Evolutionary conservation across 148 eudicot genomes (phyloP), one percentile per base, ranked within the genome.

Genomic region (Rhododendron kiyosumense): DNA sequence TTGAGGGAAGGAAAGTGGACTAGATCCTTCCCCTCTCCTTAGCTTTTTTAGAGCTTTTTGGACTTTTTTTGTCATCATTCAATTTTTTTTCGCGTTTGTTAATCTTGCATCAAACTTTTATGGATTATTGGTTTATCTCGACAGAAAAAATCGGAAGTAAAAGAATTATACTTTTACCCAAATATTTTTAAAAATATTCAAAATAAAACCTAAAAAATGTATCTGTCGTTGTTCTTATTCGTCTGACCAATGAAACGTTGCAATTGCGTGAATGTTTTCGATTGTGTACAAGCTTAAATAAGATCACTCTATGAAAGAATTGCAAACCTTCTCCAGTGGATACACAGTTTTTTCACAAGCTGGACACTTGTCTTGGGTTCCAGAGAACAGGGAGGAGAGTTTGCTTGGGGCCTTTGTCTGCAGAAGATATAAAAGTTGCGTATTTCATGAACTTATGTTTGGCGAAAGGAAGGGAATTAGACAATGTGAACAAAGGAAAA

Each of bases 341-440:
- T 96, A 96, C 22, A 94, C 98, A 17, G 98, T 96, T 86, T 96
- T 94, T 82, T 86, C 81, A 83, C 98, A 96, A 83, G 92, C 86
- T 51, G 95, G 86, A 83, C 98, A 96, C 88, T 96, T 96, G 77
- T 96, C 98, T 89, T 88, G 94, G 48, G 98, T 96, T 61, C 98
- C 98, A 88, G 89, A 91, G 88, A 96, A 96, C 81, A 94, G 12
- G 41, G 94, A 89, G 2, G 98, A 93, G 82, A 93, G 81, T 49
- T 91, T 96, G 94, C 89, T 96, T 30, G 98, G 96, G 30, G 88
- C 76, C 89, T 78, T 93, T 30, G 79, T 88, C 94, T 94, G 90
- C 75, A 86, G 46, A 73, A 30, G 18, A 69, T 8, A 24, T 17
- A 8, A 41, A 52, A 81, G 24, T 43, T 20, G 30, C n/a, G 12